Percentiles rank a stretch among this genome's conserved stretches.
These are phyloP conservation scores for Venturia nashicola DNA, from an alignment of 2,329 filamentous ascomycete genomes.

Conservation along the genomic window DNA sequence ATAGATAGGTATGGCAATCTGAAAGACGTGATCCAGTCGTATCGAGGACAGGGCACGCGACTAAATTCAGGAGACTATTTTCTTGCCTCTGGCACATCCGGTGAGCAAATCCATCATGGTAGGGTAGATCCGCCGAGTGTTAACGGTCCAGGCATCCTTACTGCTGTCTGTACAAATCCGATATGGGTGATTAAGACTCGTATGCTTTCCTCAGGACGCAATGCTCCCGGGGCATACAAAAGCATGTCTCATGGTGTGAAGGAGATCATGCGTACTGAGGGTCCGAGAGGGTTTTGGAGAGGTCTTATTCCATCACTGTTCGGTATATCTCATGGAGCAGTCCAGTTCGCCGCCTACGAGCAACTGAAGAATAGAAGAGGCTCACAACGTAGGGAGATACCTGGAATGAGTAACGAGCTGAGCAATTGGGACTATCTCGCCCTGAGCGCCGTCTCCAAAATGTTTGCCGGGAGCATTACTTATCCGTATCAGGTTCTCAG, in stretches of 20 bases:
- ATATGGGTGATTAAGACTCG: conserved; percentile 98
- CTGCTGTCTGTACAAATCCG: conserved; percentile 78
- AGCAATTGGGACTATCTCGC: conserved; percentile 67
- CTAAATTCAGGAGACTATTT: conserved; percentile 66
- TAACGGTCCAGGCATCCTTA: conserved; percentile 48
- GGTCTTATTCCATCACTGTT: conserved; percentile 73
- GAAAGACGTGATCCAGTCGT: conserved; percentile 39
- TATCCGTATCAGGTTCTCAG: conserved; percentile 94
- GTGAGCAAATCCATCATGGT: conserved; percentile 21
- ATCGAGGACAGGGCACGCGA: conserved; percentile 25
- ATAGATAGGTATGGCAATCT: conserved; percentile 39
- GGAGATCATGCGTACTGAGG: conserved; percentile 59
- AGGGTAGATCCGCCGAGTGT: background rate
- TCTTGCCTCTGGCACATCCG: conserved; percentile 53
- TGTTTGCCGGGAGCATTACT: conserved; percentile 77
- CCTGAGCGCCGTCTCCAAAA: conserved; percentile 69
- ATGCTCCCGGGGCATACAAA: conserved; percentile 65
- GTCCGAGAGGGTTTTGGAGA: conserved; percentile 70
- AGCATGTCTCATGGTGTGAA: conserved; percentile 60
- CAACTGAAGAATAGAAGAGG: conserved; percentile 51
- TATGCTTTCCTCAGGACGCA: conserved; percentile 77
- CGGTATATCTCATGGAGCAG: conserved; percentile 81
- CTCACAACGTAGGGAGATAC: conserved; percentile 14
- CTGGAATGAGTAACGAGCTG: conserved; percentile 29
- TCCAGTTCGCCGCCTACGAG: conserved; percentile 96